Base-by-base conservation (phyloP, 2,329 filamentous ascomycete species). In the Calycina herbarum region DNA sequence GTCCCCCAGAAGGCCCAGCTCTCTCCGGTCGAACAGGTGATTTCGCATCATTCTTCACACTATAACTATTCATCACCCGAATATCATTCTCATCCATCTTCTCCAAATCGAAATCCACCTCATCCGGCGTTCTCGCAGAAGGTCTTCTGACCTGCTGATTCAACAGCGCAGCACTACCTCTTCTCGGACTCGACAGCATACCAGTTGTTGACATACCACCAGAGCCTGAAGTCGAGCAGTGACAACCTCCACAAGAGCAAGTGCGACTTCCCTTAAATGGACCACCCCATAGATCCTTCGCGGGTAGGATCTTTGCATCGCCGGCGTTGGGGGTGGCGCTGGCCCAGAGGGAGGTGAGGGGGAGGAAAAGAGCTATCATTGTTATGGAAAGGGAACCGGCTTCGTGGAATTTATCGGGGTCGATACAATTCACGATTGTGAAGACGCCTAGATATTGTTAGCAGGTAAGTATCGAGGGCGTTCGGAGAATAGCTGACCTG, bases 331-430 rank as follows among this genome's bases (percentile, higher is more conserved):
- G 48, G 20, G 54, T 57, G 29, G 33, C 20, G 13, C 15, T 48
- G 15, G 88, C 88, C 89, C 89, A 91, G 69, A 91, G 82, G 20
- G 86, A 85, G 15, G 87, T 89, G 11, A 91, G 80, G 1, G 89
- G 89, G 17, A 91, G 82, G 68, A 86, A 86, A 66, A 90, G 81
- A 65, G 83, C 84, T 42, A 88, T 83, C 24, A 86, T 76, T 17
- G 86, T 87, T 8, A 87, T 76, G 63, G 85, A 79, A 66, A 85
- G 79, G 59, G 82, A 81, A 64, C 81, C 79, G 38, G 89, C 77
- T 69, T 87, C 83, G 3, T 83, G 82, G 61, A 85, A 79, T 3
- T 73, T 66, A 27, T 80, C 71, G 0, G 65, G 45, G 15, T 64
- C 58, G 65, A 78, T 77, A 75, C 85, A 88, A 69, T 87, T 82